Base-by-base conservation (phyloP, 805 yeast genomes). In the Metschnikowia koreensis region DNA sequence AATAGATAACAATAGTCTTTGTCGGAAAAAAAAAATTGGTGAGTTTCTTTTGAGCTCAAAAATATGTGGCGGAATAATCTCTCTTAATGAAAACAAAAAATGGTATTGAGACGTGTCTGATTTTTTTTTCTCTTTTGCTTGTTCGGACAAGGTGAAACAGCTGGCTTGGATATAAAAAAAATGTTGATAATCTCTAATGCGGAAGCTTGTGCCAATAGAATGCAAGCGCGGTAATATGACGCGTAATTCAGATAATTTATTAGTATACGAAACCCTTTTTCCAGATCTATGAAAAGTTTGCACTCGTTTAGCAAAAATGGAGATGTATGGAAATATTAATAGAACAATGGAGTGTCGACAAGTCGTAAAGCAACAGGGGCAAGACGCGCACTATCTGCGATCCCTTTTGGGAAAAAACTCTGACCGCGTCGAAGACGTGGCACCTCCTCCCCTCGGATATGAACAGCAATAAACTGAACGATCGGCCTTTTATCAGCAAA, bases 361-460 rank as follows among this genome's bases (percentile, higher is more conserved):
- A 38, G 52, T 44, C 52, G 48, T 40, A 40, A 40, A 44, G 27
- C 47, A 44, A 11, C 48, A 44, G 52, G 52, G 52, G 51, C 44
- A 36, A 28, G 48, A 49, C 48, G 52, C 52, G 52, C 48, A 41
- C 46, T 10, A 40, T 44, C 44, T 38, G 16, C 16, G 13, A 8
- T 44, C 52, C 44, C 46, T 15, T 36, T 49, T 44, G 46, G 52
- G 52, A 31, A 40, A 44, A 29, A 40, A 17, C 39, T 8, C 44
- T 15, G 15, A 33, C 16, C 46, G 50, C 26, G 46, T 41, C 11
- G 11, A 16, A 36, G 47, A 27, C 27, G 34, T 27, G 44, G 12
- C 22, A 22, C 29, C 42, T 12, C 26, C 12, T 31, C 13, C 13
- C 34, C 34, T 31, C 34, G 34, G 34, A 31, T 31, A 31, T 10